Conservation (phyloP, 257 asterid species). For the Lantana camara region DNA sequence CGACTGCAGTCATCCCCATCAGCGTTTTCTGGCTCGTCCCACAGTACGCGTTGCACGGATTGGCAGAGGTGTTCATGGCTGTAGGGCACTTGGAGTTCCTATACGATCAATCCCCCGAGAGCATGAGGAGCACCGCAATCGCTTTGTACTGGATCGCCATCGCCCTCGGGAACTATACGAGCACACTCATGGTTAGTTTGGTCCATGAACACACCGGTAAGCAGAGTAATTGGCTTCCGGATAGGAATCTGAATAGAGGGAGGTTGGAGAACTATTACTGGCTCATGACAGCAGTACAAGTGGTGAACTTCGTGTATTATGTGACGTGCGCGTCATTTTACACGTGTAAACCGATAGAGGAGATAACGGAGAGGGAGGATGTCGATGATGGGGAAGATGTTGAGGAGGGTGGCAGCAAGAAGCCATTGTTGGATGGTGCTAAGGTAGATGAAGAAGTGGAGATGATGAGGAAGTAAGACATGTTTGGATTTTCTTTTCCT, state of each 20-base stretch:
- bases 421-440: conserved; percentile 25
- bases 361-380: conserved; percentile 28
- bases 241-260: conserved; percentile 68
- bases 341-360: conserved; percentile 56
- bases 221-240: conserved; percentile 66
- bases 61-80: conserved; percentile 65
- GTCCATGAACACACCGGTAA: conserved; percentile 56
- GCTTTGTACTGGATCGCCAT: conserved; percentile 67
- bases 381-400: conserved; percentile 35
- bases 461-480: conserved; percentile 21
- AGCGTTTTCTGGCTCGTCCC: conserved; percentile 77
- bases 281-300: conserved; percentile 64
- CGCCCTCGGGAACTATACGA: conserved; percentile 57
- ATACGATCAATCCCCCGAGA: conserved; percentile 80
- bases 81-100: conserved; percentile 80
- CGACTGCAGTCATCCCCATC: conserved; percentile 58
- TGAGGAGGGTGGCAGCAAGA: conserved; percentile 32
- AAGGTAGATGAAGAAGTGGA: conserved; percentile 26
- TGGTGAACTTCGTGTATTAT: conserved; percentile 58
- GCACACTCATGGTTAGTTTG: conserved; percentile 57
- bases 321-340: conserved; percentile 60
- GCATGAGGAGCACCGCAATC: conserved; percentile 81
- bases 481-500: background rate
- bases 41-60: conserved; percentile 67
- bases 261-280: conserved; percentile 67